Base-by-base conservation (phyloP, 495 filamentous ascomycete species). In the Alectoria sarmentosa region DNA sequence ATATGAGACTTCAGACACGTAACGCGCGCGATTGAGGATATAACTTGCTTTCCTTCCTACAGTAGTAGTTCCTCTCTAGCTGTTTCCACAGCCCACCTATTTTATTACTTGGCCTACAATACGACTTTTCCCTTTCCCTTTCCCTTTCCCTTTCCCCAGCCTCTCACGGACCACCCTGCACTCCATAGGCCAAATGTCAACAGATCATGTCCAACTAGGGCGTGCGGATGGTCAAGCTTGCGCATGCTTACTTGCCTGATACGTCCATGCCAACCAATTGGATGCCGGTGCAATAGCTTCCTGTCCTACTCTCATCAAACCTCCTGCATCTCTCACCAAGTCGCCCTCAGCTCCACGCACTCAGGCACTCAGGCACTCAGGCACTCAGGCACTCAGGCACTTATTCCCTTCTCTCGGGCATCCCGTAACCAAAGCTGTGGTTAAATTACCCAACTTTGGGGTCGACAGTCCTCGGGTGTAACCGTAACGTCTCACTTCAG, bases 31-130 rank as follows among this genome's bases (percentile, higher is more conserved):
- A 64, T 34, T 61, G 54, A 63, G 44, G 63, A 59, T 39, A 58
- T 49, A 64, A 32, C 58, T 57, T 62, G 67, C 60, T 56, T 62
- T 60, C 42, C 61, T 66, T 39, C 61, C 64, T 69, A 69, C 67
- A 69, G 64, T 69, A 69, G 64, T 69, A 69, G 67, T 62, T 66
- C 44, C 52, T 61, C 30, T 55, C 54, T 66, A 66, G 65, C 34
- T 41, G 56, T 46, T 52, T 38, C 32, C 59, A 46, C 28, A 9
- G n/a, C n/a, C n/a, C n/a, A n/a, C n/a, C n/a, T n/a, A n/a, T n/a
- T n/a, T n/a, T n/a, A n/a, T n/a, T n/a, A n/a, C n/a, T n/a, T n/a
- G n/a, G n/a, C n/a, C n/a, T n/a, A n/a, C n/a, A n/a, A n/a, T n/a
- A n/a, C n/a, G n/a, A n/a, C n/a, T n/a, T n/a, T n/a, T n/a, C n/a